phyloP scores from a whole-genome alignment of 176 grass and related monocot genomes.

The Ampelocalamus luodianensis region DNA sequence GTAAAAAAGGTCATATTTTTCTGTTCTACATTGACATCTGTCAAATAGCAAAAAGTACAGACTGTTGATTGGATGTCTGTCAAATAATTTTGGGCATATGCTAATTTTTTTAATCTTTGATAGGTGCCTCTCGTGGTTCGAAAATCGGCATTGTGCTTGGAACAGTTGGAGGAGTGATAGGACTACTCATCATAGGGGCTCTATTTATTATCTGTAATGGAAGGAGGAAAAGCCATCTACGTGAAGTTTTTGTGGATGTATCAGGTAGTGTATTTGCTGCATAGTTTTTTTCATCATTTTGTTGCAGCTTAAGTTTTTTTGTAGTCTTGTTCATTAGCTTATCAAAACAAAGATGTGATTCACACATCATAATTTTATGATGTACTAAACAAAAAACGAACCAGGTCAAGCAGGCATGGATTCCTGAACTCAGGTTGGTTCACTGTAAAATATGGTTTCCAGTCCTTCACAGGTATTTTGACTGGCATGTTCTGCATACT shows the following conservation, averaged over 20 bases:
- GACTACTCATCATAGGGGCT: conserved; percentile 62
- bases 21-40: conserved; percentile 19
- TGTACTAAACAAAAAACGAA: neutral
- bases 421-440: conserved; percentile 9
- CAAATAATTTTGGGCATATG: conserved; percentile 1
- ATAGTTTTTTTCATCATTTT: conserved; percentile 6
- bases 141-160: conserved; percentile 83
- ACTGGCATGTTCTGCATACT: conserved; percentile 24
- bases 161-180: conserved; percentile 70
- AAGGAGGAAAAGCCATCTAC: conserved; percentile 62
- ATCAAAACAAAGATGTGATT: conserved; percentile 1
- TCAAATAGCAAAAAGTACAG: conserved; percentile 25
- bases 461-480: neutral
- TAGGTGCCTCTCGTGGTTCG: conserved; percentile 67
- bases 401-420: neutral
- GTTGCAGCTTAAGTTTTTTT: neutral
- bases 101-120: conserved; percentile 40
- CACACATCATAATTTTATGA: conserved; percentile 29
- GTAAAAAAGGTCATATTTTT: neutral
- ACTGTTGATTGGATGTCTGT: neutral
- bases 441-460: neutral
- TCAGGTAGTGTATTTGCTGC: conserved; percentile 56
- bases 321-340: conserved; percentile 20
- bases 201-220: conserved; percentile 74
- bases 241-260: conserved; percentile 93